Base-by-base conservation (phyloP, 148 eudicot species). In the Silene uniflora region DNA sequence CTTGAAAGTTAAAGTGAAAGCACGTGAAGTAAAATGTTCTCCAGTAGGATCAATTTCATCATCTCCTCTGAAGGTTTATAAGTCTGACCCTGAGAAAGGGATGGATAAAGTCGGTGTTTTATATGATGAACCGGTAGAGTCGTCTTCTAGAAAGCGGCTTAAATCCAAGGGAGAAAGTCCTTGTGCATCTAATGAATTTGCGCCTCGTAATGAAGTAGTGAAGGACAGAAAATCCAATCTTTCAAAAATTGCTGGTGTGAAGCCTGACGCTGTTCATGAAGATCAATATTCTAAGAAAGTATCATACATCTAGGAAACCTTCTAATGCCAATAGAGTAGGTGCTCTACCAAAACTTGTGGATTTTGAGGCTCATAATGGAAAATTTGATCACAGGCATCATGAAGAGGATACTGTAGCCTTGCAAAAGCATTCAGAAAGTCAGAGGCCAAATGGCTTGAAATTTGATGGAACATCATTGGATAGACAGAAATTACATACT, bases 11-110 rank as follows among this genome's bases (percentile, higher is more conserved):
- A 85, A 76, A 75, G 64, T 66, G 19, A 75, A 74, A 74, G 76
- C 73, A 60, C 55, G 8, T 21, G 78, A 73, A 69, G 80, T 73
- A 67, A 80, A 78, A 69, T 73, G 78, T 16, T 85, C 85, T 10
- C 80, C 85, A 47, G 76, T 67, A 59, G 88, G 79, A 39, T 83
- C 84, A 24, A 81, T 83, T 60, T 80, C 85, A 32, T 83, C 85
- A 32, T 85, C 88, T 72, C 85, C 85, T 29, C 11, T 72, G 55
- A 83, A 62, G 75, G 23, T 69, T 62, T 70, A 75, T 21, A 80
- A 64, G 62, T 61, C 79, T 61, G 79, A 77, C 56, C 73, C 65
- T 80, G 82, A 72, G 77, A 80, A 63, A 72, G 70, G 75, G 52
- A 70, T 60, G 24, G 55, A 23, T 66, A 80, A 80, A 75, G 52